Conservation (phyloP, 2,329 filamentous ascomycete genomes). For the Claviceps digitariae region DNA sequence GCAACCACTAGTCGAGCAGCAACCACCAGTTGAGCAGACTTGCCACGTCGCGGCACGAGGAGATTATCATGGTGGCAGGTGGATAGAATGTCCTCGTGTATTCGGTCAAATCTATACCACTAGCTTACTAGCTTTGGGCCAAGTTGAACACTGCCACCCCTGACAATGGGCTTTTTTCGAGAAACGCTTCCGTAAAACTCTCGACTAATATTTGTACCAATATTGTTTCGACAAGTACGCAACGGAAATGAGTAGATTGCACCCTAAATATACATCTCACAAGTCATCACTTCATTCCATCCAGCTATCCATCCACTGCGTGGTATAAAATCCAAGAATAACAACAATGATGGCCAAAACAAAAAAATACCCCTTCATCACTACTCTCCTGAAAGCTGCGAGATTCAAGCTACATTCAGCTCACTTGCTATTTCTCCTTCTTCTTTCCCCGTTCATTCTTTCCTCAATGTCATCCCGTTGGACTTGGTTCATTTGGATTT, state of each 20-base stretch:
- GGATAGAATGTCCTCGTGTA: no score
- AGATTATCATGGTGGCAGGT: no score
- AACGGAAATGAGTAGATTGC: background rate
- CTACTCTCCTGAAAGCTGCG: background rate
- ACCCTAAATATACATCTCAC: background rate
- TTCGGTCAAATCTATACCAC: no score
- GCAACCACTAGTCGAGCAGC: no score
- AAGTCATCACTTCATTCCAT: background rate
- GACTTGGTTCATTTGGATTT: slow-evolving; percentile 20
- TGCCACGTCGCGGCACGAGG: no score
- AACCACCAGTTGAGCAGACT: no score
- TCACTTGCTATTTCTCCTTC: background rate
- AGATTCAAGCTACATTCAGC: background rate
- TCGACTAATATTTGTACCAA: no score
- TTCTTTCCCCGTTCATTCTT: background rate
- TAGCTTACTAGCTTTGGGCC: no score
- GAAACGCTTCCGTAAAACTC: no score
- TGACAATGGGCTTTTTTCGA: no score
- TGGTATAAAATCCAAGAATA: background rate
- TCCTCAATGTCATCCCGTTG: background rate
- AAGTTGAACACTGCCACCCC: no score
- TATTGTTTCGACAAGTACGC: background rate
- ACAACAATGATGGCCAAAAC: background rate
- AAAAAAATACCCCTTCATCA: background rate
- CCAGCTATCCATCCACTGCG: background rate